Evolutionary conservation across 2,329 filamentous ascomycete species (phyloP).

Genomic region (Pleurostoma richardsiae): DNA sequence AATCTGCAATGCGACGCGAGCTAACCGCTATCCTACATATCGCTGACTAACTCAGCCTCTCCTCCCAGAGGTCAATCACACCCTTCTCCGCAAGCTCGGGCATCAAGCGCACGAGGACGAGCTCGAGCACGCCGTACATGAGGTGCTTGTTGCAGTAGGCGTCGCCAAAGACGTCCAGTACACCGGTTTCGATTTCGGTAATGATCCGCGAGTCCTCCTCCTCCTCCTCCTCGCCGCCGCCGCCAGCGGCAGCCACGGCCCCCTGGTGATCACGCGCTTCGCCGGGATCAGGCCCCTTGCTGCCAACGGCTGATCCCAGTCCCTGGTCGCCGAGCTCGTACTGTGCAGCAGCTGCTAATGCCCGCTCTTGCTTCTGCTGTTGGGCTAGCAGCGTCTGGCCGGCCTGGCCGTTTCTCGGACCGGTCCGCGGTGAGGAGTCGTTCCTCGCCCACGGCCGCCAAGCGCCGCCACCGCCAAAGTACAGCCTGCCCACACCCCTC

Average conservation of each 20-base stretch:
- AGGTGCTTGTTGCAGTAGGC: slow-evolving; percentile 91
- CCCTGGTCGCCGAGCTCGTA: background rate
- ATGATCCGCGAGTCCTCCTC: slow-evolving; percentile 45
- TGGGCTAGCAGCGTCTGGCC: background rate
- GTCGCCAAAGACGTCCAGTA: slow-evolving; percentile 74
- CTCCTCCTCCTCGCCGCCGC: slow-evolving; percentile 17
- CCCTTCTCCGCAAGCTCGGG: slow-evolving; percentile 76
- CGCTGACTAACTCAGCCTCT: slow-evolving; percentile 48
- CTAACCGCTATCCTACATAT: too few relatives aligned
- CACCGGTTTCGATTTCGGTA: slow-evolving; percentile 53
- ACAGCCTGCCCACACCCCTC: slow-evolving; percentile 40
- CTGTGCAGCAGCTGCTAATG: background rate
- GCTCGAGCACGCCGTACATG: slow-evolving; percentile 75
- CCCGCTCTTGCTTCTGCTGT: background rate
- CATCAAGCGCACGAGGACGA: slow-evolving; percentile 74
- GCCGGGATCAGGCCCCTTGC: background rate
- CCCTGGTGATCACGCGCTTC: background rate
- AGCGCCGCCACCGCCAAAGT: slow-evolving; percentile 37
- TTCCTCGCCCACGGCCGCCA: slow-evolving; percentile 5
- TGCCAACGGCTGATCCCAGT: background rate
- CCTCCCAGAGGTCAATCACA: slow-evolving; percentile 67
- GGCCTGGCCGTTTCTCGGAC: slow-evolving; percentile 9
- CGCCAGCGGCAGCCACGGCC: slow-evolving; percentile 1
- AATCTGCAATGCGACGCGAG: too few relatives aligned
- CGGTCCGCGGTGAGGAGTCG: slow-evolving; percentile 9